A percentile compares a stretch with the other conserved stretches of the same genome.
These are phyloP conservation scores for Coriaria nepalensis DNA, from an alignment of 306 rosid species.

Conservation along the genomic window DNA sequence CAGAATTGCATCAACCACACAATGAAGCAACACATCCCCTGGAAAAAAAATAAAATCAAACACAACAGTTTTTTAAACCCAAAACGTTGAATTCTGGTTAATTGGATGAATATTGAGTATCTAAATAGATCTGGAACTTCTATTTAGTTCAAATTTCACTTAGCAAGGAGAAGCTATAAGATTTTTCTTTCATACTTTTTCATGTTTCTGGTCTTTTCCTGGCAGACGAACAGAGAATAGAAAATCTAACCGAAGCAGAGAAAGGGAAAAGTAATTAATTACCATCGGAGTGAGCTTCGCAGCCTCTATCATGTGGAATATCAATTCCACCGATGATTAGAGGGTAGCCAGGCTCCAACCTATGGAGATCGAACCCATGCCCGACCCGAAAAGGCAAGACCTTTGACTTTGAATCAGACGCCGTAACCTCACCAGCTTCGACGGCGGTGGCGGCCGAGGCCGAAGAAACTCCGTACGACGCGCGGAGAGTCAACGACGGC, in stretches of 20 bases:
- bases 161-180: too few species aligned
- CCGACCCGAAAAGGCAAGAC: slow-evolving; percentile 76
- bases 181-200: background rate
- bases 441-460: slow-evolving; percentile 35
- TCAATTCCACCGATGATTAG: slow-evolving; percentile 83
- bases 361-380: slow-evolving; percentile 91
- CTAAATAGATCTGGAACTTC: too few species aligned
- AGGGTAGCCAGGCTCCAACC: slow-evolving; percentile 86
- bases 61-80: background rate
- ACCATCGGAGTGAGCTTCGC: slow-evolving; percentile 99
- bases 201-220: background rate
- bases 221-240: background rate
- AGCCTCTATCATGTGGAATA: slow-evolving; percentile 86
- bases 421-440: slow-evolving; percentile 15
- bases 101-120: too few species aligned
- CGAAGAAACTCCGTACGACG: slow-evolving; percentile 4
- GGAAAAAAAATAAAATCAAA: slow-evolving; percentile 8
- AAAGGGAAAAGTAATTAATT: background rate
- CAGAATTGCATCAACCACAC: slow-evolving; percentile 87
- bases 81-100: background rate
- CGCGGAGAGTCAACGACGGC: background rate
- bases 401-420: slow-evolving; percentile 38
- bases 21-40: slow-evolving; percentile 96
- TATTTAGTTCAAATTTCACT: too few species aligned
- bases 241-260: background rate